Percentiles rank a stretch among this genome's conserved stretches.
phyloP scores from a whole-genome alignment of 768 basidiomycete species.

The Agaricus sinodeliciosus region DNA sequence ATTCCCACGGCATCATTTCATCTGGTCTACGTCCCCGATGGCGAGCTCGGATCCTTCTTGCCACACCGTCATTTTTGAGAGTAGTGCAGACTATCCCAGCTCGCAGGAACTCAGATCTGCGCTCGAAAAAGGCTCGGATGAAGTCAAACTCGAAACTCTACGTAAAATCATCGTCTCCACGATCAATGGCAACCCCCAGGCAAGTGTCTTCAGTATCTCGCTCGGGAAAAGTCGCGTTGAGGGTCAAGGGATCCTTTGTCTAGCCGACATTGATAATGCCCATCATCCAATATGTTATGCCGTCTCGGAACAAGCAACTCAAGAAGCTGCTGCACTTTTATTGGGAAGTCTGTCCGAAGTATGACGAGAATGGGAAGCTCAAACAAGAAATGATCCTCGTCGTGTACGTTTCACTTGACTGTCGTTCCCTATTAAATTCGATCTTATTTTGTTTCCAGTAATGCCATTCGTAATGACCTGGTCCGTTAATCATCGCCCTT shows the following conservation, averaged over 20 bases:
- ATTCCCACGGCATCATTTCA: slow-evolving; percentile 13
- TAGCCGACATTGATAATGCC: slow-evolving; percentile 95
- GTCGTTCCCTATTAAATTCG: background rate
- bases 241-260: background rate
- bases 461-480: slow-evolving; percentile 96
- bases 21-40: slow-evolving; percentile 20
- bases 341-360: slow-evolving; percentile 97
- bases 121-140: slow-evolving; percentile 93
- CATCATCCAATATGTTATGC: slow-evolving; percentile 96
- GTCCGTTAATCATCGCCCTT: slow-evolving; percentile 36
- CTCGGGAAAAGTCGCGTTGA: background rate
- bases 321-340: slow-evolving; percentile 97
- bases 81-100: slow-evolving; percentile 67
- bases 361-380: slow-evolving; percentile 93
- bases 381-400: slow-evolving; percentile 99
- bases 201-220: slow-evolving; percentile 26
- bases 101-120: slow-evolving; percentile 73
- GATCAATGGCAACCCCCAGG: slow-evolving; percentile 92
- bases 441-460: slow-evolving; percentile 38
- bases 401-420: slow-evolving; percentile 53
- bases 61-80: slow-evolving; percentile 76
- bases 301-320: slow-evolving; percentile 89
- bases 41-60: slow-evolving; percentile 56
- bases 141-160: slow-evolving; percentile 94
- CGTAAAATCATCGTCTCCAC: slow-evolving; percentile 90